Evolutionary conservation across 1,284 basidiomycete species (phyloP), one percentile per base, ranked within the genome.

Genomic region (Trametes versicolor): DNA sequence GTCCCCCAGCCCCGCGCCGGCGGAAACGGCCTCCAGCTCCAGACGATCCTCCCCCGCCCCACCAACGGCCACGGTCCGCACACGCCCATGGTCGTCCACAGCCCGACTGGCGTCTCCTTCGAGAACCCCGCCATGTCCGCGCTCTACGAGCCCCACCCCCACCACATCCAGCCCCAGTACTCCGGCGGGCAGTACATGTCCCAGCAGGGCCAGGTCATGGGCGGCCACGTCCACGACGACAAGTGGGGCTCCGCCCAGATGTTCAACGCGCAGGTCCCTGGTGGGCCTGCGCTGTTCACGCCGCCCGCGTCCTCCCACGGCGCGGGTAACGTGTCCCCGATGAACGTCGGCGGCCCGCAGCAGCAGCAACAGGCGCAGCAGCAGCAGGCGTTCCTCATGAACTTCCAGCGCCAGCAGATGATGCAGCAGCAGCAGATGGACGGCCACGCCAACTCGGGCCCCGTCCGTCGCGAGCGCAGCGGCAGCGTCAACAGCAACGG

Each of bases 401-500:
- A 72, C 66, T 60, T 80, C 17, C 76, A 79, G 69, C 73, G 76
- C 34, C 80, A 79, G 56, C 76, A 80, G 39, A 55, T 55, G 39
- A 69, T 68, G 29, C 63, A 68, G 23, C 71, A 72, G 56, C 75
- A 76, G 48, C 73, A 75, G 51, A 83, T 84, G 60, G 83, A 85
- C 62, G 64, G 75, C 1, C 80, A 79, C 17, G 81, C 81, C 8
- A 21, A 36, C 76, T 83, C 43, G 75, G 81, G 73, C 25, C 72
- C 74, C n/a, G 74, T 64, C 45, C 65, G 71, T 25, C 70, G 76
- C 51, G 77, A 79, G 68, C 75, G 81, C 56, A 79, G 81, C 60
- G 79, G 77, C 12, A 81, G 82, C 64, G 78, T 79, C 71, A 76
- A 74, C 59, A 75, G 75, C 68, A 71, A 67, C 54, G 77, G 78